Base-by-base conservation (phyloP, 1,284 basidiomycete species). In the Somion occarium region DNA sequence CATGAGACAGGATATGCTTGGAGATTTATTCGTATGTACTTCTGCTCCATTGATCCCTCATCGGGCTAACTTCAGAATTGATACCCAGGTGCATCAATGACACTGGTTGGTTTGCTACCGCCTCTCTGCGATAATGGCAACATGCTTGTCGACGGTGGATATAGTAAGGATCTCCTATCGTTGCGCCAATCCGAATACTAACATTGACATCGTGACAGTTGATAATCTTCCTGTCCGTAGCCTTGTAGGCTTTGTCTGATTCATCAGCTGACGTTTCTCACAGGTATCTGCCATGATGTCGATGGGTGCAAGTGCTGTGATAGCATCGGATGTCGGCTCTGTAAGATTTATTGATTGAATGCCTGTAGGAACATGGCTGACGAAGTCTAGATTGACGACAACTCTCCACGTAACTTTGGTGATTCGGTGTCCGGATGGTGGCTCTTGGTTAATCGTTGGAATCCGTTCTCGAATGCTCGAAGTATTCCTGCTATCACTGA, bases 381-480 rank as follows among this genome's bases (percentile, higher is more conserved):
- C n/a, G n/a, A n/a, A n/a, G 30, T 49, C 37, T 54, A 85, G 88
- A 72, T 94, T 51, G 95, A 98, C 64, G 97, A 99, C 66, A 98
- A 96, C 54, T 93, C 91, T 1, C 93, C 95, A 0, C 80, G 96
- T 38, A 87, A 90, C 60, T 98, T 96, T 67, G 95, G 96, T 3
- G 97, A 99, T 62, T 88, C 91, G 0, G 79, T 99, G 1, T 98
- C 95, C 2, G 97, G 97, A 20, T 98, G 93, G 87, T 98, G 93
- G 92, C 80, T 99, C 15, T 74, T 98, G 51, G 67, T 99, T 53
- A 97, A 96, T 68, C 78, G 93, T 53, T 97, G 84, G 83, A 95
- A 95, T 65, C 93, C 93, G 0, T 95, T 95, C 65, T 91, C 89
- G 38, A 85, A 82, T 62, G 83, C 87, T 46, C 75, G 82, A 54